Conservation (phyloP, 805 yeast species). For the Kodamaea jinghongensis region DNA sequence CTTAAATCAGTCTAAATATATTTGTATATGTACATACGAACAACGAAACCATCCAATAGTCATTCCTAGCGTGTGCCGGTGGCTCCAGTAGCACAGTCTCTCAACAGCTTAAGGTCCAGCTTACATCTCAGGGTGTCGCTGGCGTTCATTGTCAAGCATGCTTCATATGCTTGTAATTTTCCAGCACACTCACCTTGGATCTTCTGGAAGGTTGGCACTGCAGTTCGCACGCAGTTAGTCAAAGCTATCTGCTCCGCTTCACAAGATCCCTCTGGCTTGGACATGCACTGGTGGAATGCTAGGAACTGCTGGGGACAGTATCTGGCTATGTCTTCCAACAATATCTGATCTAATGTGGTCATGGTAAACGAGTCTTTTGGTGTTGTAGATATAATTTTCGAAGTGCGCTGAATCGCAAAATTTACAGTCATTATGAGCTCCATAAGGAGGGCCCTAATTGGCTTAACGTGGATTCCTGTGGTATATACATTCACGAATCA, state of each 20-base stretch:
- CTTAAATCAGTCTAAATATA: too few relatives aligned
- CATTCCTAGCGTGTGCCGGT: slow-evolving; percentile 13
- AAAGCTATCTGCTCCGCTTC: slow-evolving; percentile 53
- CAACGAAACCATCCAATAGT: not conserved
- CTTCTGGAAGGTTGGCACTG: slow-evolving; percentile 69
- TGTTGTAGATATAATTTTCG: not conserved
- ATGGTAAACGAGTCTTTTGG: not conserved
- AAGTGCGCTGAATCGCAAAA: too few relatives aligned
- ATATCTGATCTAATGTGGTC: slow-evolving; percentile 57
- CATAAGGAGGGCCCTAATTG: slow-evolving; percentile 22
- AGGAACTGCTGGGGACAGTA: slow-evolving; percentile 73
- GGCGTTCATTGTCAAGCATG: slow-evolving; percentile 52
- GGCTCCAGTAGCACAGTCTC: slow-evolving; percentile 59
- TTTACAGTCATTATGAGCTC: too few relatives aligned
- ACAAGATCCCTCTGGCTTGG: slow-evolving; percentile 56
- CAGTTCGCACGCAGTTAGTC: slow-evolving; percentile 58
- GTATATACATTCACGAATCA: slow-evolving; percentile 64
- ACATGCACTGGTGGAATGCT: slow-evolving; percentile 70
- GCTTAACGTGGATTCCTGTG: slow-evolving; percentile 75
- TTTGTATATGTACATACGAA: too few relatives aligned
- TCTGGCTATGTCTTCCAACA: slow-evolving; percentile 75
- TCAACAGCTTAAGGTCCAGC: slow-evolving; percentile 49
- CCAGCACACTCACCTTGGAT: slow-evolving; percentile 62
- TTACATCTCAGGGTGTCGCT: slow-evolving; percentile 51
- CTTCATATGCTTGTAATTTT: slow-evolving; percentile 60